Evolutionary conservation across 208 protist genomes (phyloP).

Genomic region (Crithidia thermophila): DNA sequence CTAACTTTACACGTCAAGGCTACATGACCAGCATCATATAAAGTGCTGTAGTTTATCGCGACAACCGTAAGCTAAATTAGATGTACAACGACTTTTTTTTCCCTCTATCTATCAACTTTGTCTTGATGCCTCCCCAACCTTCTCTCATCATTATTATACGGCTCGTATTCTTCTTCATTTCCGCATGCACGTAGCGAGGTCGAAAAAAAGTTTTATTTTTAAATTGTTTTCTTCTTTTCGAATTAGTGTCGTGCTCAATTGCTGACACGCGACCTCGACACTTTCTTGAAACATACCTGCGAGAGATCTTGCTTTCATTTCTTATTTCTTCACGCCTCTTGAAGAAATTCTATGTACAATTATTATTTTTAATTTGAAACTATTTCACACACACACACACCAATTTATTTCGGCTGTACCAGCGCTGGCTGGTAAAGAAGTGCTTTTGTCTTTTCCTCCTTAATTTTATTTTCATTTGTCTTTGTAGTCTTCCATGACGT

Average conservation of each 20-base stretch:
- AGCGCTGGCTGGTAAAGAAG: no score
- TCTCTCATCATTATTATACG: not conserved
- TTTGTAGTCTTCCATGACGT: slow-evolving; percentile 13
- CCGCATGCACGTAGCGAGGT: not conserved
- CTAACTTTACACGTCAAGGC: no score
- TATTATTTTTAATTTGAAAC: no score
- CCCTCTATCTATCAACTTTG: not conserved
- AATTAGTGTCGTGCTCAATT: no score
- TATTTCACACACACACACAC: not conserved
- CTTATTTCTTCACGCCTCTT: no score
- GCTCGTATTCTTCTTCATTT: slow-evolving; percentile 14
- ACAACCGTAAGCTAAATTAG: no score
- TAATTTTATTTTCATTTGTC: slow-evolving; percentile 3
- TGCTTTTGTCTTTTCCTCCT: not conserved
- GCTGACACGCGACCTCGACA: no score
- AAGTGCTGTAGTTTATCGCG: no score
- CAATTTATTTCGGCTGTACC: no score
- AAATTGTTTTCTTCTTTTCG: slow-evolving; percentile 5
- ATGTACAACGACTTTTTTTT: not conserved
- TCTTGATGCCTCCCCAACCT: not conserved
- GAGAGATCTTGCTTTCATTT: slow-evolving; percentile 10
- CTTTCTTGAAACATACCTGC: not conserved
- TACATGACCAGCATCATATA: no score
- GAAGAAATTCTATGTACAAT: no score
- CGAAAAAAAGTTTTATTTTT: not conserved